phyloP scores from a whole-genome alignment of 306 rosid genomes.

The Cucumis hystrix region DNA sequence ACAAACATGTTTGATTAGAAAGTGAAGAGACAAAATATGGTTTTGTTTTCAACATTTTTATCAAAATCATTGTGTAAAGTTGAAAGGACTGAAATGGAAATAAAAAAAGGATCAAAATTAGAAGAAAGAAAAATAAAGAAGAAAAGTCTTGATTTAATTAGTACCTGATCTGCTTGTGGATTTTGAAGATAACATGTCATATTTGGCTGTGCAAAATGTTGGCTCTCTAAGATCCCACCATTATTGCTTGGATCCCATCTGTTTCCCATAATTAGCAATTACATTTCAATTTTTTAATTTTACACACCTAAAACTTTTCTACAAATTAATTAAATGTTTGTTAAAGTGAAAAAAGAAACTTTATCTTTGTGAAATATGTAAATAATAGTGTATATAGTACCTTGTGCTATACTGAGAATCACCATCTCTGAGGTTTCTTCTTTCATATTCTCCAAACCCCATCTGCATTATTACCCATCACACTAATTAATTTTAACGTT shows the following conservation, averaged over 20 bases:
- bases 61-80: too few relatives aligned
- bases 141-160: too few relatives aligned
- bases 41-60: too few relatives aligned
- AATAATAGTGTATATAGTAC: not conserved
- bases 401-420: constrained; percentile 44
- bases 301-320: not conserved
- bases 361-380: not conserved
- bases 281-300: not conserved
- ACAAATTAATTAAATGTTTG: not conserved
- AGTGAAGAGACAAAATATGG: too few relatives aligned
- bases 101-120: not conserved
- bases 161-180: constrained; percentile 27
- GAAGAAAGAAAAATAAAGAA: too few relatives aligned
- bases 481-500: not conserved
- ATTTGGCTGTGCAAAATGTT: constrained; percentile 43
- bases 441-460: constrained; percentile 66
- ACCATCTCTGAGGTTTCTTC: constrained; percentile 50
- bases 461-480: constrained; percentile 29
- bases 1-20: too few relatives aligned
- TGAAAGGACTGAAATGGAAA: too few relatives aligned
- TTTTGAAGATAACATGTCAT: constrained; percentile 54
- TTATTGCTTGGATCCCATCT: constrained; percentile 69
- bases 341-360: not conserved
- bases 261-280: constrained; percentile 5
- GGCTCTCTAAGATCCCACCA: constrained; percentile 29